Evolutionary conservation across 768 basidiomycete species (phyloP).

Genomic region (Podaxis sp.): DNA sequence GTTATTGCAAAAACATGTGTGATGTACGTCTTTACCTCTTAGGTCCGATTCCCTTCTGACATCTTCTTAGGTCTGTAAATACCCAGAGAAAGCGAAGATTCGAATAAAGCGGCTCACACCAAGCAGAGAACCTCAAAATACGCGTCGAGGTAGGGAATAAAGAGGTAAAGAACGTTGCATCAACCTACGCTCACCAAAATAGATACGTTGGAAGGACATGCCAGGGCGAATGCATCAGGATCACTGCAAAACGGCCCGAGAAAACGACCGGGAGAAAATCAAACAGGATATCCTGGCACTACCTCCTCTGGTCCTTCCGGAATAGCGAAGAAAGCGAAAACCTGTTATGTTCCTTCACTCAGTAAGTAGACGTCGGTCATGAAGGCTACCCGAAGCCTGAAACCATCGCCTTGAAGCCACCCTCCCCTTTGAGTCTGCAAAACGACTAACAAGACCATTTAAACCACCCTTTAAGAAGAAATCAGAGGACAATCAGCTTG

Average conservation of each 20-base stretch:
- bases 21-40: slow-evolving; percentile 48
- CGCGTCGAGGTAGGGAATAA: neutral
- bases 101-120: slow-evolving; percentile 48
- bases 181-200: neutral
- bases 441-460: slow-evolving; percentile 44
- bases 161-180: neutral
- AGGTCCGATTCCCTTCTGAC: neutral
- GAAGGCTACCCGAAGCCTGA: neutral
- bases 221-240: neutral
- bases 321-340: slow-evolving; percentile 29
- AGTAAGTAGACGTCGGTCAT: slow-evolving; percentile 19
- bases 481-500: neutral
- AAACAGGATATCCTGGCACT: slow-evolving; percentile 8
- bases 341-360: slow-evolving; percentile 25
- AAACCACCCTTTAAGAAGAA: slow-evolving; percentile 31
- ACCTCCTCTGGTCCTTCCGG: slow-evolving; percentile 7
- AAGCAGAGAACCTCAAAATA: slow-evolving; percentile 14
- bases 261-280: neutral
- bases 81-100: slow-evolving; percentile 58
- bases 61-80: slow-evolving; percentile 63
- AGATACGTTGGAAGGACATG: neutral
- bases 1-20: slow-evolving; percentile 74
- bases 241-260: neutral
- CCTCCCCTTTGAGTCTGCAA: slow-evolving; percentile 38
- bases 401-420: slow-evolving; percentile 27